Conservation (phyloP, 1,284 basidiomycete genomes). For the Mycena sp. region DNA sequence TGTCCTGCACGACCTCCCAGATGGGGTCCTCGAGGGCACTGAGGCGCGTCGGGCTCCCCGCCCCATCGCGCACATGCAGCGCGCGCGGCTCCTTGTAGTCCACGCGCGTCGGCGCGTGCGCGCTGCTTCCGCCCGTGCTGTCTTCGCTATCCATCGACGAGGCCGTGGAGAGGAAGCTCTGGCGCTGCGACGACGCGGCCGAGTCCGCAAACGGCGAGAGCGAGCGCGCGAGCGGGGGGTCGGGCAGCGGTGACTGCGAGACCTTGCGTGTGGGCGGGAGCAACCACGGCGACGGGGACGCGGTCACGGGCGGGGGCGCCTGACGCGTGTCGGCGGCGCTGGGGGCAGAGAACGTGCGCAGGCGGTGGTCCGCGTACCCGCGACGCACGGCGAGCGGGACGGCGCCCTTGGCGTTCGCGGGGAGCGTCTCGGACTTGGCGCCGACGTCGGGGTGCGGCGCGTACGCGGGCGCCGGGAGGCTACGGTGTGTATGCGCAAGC, state of each 20-base stretch:
- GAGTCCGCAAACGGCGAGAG: conserved; percentile 21
- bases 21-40: conserved; percentile 78
- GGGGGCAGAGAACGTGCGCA: conserved; percentile 24
- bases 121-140: background rate
- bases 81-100: conserved; percentile 69
- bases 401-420: background rate
- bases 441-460: background rate
- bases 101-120: conserved; percentile 31
- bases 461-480: background rate
- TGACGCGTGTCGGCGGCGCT: background rate
- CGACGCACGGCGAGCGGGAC: conserved; percentile 25
- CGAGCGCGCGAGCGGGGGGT: conserved; percentile 15
- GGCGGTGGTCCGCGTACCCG: conserved; percentile 22
- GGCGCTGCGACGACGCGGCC: background rate
- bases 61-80: conserved; percentile 54
- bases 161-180: conserved; percentile 8
- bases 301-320: background rate
- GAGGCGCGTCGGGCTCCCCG: conserved; percentile 67
- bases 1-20: conserved; percentile 82
- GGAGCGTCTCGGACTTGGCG: conserved; percentile 13
- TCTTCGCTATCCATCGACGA: background rate
- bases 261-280: conserved; percentile 1
- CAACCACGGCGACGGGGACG: conserved; percentile 5
- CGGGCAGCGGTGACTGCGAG: background rate
- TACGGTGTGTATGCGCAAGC: no score